phyloP scores from a whole-genome alignment of 73 alveolate genomes.

The Uronychia binucleata region DNA sequence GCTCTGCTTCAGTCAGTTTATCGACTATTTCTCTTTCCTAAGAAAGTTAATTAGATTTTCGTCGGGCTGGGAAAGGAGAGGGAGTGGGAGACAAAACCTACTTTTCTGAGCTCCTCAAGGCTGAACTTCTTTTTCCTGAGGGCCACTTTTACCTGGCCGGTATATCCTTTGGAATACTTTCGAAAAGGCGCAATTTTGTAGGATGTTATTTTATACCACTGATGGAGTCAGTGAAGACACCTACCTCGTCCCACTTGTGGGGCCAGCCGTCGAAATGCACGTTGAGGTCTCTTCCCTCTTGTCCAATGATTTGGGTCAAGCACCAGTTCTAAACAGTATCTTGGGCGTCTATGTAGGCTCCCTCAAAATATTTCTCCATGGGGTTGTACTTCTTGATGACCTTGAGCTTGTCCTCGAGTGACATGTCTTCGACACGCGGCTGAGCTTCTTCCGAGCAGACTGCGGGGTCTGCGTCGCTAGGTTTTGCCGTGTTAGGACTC shows the following conservation, averaged over 20 bases:
- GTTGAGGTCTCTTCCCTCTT: slow-evolving; percentile 28
- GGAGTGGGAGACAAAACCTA: slow-evolving; percentile 3
- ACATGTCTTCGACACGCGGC: slow-evolving; percentile 34
- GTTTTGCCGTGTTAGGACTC: neutral
- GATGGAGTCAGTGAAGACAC: neutral
- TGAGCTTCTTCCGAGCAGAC: neutral
- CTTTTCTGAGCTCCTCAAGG: slow-evolving; percentile 30
- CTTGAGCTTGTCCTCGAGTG: slow-evolving; percentile 53
- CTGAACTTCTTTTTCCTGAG: slow-evolving; percentile 49
- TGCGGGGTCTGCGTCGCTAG: neutral
- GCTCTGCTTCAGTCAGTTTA: slow-evolving; percentile 14
- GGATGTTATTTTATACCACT: slow-evolving; percentile 58
- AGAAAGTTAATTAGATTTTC: neutral
- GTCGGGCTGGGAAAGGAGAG: no score
- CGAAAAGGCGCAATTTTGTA: slow-evolving; percentile 75
- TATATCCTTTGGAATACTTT: slow-evolving; percentile 65
- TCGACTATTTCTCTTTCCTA: slow-evolving; percentile 36
- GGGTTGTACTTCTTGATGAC: slow-evolving; percentile 28
- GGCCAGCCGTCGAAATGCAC: slow-evolving; percentile 74
- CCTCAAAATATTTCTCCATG: slow-evolving; percentile 26
- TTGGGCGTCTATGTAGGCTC: slow-evolving; percentile 61
- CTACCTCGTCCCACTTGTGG: slow-evolving; percentile 56
- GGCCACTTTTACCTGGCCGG: slow-evolving; percentile 75
- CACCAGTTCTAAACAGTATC: slow-evolving; percentile 74
- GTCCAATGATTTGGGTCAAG: slow-evolving; percentile 41